Percentiles rank a stretch among this genome's conserved stretches.
Conservation (phyloP, 495 filamentous ascomycete genomes). For the Xeromyces bisporus region DNA sequence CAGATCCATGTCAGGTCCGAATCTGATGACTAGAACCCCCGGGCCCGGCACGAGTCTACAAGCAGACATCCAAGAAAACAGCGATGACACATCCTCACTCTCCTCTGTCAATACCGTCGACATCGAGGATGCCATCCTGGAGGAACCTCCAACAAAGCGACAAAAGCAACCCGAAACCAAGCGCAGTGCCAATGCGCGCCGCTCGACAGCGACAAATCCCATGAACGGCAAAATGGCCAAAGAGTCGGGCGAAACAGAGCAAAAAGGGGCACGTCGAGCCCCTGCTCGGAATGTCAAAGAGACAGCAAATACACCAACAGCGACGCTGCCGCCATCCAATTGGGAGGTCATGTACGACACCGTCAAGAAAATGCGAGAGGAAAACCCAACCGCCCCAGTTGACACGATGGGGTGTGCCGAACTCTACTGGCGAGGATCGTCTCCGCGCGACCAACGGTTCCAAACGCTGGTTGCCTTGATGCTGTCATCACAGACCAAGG, state of each 20-base stretch:
- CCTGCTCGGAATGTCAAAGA: constrained; percentile 48
- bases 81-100: constrained; percentile 23
- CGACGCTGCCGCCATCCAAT: constrained; percentile 50
- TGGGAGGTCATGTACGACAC: constrained; percentile 74
- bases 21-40: no score
- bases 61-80: constrained; percentile 6
- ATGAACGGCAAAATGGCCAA: constrained; percentile 1
- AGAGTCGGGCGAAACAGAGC: constrained; percentile 2
- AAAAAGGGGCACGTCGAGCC: constrained; percentile 31
- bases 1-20: no score
- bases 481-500: constrained; percentile 94
- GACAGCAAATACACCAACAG: constrained; percentile 30
- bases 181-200: constrained; percentile 6
- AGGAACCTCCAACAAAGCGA: constrained; percentile 27
- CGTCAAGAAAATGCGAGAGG: constrained; percentile 61
- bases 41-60: constrained; percentile 8
- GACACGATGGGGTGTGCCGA: constrained; percentile 96
- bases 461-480: constrained; percentile 87
- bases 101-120: constrained; percentile 32
- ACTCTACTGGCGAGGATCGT: constrained; percentile 32
- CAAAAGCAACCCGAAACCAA: constrained; percentile 28
- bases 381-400: constrained; percentile 63
- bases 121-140: constrained; percentile 50
- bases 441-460: constrained; percentile 50
- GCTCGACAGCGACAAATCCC: not conserved